These are phyloP conservation scores for Bruguiera sexangula DNA, from an alignment of 345 rosid genomes.

Conservation along the genomic window DNA sequence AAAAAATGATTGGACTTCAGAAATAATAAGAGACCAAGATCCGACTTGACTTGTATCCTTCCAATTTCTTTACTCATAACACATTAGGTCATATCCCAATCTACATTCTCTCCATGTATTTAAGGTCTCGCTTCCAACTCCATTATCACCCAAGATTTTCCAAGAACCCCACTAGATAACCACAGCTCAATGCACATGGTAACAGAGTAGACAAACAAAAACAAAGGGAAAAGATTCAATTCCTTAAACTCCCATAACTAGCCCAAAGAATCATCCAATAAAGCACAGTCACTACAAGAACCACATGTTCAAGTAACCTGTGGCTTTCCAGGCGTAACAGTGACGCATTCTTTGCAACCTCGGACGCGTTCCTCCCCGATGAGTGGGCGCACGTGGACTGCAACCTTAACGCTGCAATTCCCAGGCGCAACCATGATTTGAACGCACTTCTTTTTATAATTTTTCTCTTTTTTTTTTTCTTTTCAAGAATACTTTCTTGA, in stretches of 20 bases:
- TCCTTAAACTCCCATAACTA: neutral
- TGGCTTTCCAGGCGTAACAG: constrained; percentile 19
- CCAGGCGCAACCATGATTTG: constrained; percentile 9
- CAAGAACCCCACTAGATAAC: neutral
- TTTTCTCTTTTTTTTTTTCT: neutral
- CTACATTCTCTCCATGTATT: too few relatives aligned
- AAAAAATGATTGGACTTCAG: too few relatives aligned
- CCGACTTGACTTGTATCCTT: too few relatives aligned
- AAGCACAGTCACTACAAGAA: neutral
- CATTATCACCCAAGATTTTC: neutral
- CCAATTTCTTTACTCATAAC: too few relatives aligned
- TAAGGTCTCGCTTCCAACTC: too few relatives aligned
- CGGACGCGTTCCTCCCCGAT: constrained; percentile 22
- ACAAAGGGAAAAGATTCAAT: neutral
- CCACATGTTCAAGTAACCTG: constrained; percentile 12
- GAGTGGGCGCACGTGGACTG: constrained; percentile 25
- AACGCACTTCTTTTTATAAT: neutral
- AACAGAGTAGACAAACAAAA: neutral
- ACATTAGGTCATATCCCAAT: too few relatives aligned
- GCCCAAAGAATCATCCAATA: neutral
- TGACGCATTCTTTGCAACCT: constrained; percentile 26
- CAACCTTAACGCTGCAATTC: constrained; percentile 28
- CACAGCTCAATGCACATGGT: neutral
- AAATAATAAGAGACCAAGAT: too few relatives aligned
- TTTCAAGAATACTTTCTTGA: neutral